Evolutionary conservation across 1,284 basidiomycete genomes (phyloP).

Genomic region (Filobasidium uniguttulatum): DNA sequence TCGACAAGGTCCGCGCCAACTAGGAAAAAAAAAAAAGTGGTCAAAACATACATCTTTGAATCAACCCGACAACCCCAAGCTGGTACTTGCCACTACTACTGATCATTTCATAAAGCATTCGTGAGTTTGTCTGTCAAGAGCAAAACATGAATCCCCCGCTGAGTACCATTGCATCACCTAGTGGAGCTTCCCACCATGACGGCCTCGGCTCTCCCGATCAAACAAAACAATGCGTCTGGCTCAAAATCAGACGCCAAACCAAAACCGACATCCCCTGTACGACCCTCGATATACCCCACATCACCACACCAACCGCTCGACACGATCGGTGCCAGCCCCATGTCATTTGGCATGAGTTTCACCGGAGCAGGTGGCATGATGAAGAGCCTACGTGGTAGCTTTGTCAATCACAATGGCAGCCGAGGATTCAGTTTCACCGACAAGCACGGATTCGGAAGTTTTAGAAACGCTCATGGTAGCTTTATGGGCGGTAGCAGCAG

Average conservation of each 20-base stretch:
- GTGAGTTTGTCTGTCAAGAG: too few relatives aligned
- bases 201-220: neutral
- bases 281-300: conserved; percentile 11
- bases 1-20: too few relatives aligned
- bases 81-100: too few relatives aligned
- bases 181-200: too few relatives aligned
- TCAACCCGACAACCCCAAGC: too few relatives aligned
- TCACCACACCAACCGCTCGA: neutral
- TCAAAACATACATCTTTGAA: too few relatives aligned
- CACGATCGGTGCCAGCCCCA: conserved; percentile 8
- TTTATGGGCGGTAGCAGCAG: too few relatives aligned
- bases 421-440: neutral
- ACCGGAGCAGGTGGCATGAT: conserved; percentile 11
- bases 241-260: neutral
- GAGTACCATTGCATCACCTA: too few relatives aligned
- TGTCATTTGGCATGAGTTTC: conserved; percentile 15
- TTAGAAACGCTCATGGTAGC: neutral
- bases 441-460: neutral
- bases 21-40: too few relatives aligned
- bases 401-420: neutral
- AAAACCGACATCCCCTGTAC: neutral
- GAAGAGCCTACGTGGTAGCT: conserved; percentile 3
- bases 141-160: too few relatives aligned
- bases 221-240: neutral
- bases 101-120: too few relatives aligned